phyloP scores from a whole-genome alignment of 306 rosid species.

The Elaeagnus macrophylla region DNA sequence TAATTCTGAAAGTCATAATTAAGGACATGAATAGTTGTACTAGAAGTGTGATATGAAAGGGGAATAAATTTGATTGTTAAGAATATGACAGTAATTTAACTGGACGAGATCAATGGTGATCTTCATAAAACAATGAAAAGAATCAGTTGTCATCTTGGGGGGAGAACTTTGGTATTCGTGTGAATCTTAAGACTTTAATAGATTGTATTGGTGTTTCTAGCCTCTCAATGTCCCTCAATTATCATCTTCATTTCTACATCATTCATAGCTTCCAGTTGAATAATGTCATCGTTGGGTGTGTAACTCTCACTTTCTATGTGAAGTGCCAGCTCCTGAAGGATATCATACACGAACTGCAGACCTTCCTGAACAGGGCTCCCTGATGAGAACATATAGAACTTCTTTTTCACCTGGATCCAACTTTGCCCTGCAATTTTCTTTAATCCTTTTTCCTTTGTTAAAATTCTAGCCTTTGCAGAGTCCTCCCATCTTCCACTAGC shows the following conservation, averaged over 20 bases:
- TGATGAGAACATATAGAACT: slow-evolving; percentile 54
- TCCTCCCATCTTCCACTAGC: slow-evolving; percentile 77
- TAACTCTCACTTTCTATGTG: slow-evolving; percentile 43
- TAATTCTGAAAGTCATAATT: neutral
- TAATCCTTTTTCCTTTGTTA: slow-evolving; percentile 56
- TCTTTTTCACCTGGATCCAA: slow-evolving; percentile 70
- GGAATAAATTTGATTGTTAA: neutral
- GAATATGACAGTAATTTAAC: neutral
- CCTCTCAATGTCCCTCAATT: slow-evolving; percentile 22
- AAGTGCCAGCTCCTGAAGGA: slow-evolving; percentile 51
- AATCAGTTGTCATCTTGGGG: neutral
- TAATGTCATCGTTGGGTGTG: slow-evolving; percentile 4
- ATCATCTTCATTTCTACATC: slow-evolving; percentile 10
- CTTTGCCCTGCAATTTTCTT: slow-evolving; percentile 67
- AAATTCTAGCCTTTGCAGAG: slow-evolving; percentile 63
- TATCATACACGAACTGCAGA: slow-evolving; percentile 30
- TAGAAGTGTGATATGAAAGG: neutral
- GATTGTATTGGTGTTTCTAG: slow-evolving; percentile 6
- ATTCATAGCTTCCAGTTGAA: slow-evolving; percentile 23
- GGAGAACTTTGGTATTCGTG: neutral
- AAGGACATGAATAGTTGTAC: neutral
- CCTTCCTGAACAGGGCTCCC: slow-evolving; percentile 37
- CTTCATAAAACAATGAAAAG: neutral
- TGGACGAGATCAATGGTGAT: neutral
- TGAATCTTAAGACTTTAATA: neutral